Evolutionary conservation across 2,329 filamentous ascomycete genomes (phyloP).

Genomic region (Dothiorella sarmentorum): DNA sequence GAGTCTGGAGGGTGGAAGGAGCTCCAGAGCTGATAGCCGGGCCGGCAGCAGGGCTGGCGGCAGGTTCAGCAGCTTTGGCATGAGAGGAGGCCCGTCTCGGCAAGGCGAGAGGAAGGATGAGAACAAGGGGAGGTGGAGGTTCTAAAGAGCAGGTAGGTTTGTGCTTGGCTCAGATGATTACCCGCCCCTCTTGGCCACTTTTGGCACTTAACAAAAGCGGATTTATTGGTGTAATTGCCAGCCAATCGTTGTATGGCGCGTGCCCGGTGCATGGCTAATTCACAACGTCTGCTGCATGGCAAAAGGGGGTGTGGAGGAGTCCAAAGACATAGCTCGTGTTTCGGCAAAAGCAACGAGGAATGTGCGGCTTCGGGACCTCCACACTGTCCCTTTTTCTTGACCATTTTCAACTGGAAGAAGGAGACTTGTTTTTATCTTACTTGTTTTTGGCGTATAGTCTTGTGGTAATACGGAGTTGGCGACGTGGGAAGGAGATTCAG

Average conservation of each 20-base stretch:
- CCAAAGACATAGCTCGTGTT: not conserved
- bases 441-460: not conserved
- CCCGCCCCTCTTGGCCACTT: too few species aligned
- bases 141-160: not conserved
- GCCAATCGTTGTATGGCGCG: not conserved
- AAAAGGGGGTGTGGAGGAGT: not conserved
- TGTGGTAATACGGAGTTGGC: not conserved
- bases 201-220: too few species aligned
- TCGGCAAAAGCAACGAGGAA: not conserved
- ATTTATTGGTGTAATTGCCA: constrained; percentile 4
- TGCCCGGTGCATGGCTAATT: not conserved
- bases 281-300: not conserved
- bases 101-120: constrained; percentile 4
- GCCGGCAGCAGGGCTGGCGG: constrained; percentile 14
- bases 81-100: not conserved
- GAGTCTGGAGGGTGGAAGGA: constrained; percentile 9
- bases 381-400: not conserved
- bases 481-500: not conserved
- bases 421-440: not conserved
- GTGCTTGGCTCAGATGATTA: too few species aligned
- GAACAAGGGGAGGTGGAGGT: not conserved
- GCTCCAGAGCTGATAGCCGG: constrained; percentile 10
- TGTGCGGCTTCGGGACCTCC: not conserved
- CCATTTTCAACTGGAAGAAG: not conserved
- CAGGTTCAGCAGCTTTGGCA: constrained; percentile 4